Percentiles rank a stretch among this genome's conserved stretches.
Evolutionary conservation across 164 flowering plant species (phyloP).

Genomic region (Macadamia integrifolia): DNA sequence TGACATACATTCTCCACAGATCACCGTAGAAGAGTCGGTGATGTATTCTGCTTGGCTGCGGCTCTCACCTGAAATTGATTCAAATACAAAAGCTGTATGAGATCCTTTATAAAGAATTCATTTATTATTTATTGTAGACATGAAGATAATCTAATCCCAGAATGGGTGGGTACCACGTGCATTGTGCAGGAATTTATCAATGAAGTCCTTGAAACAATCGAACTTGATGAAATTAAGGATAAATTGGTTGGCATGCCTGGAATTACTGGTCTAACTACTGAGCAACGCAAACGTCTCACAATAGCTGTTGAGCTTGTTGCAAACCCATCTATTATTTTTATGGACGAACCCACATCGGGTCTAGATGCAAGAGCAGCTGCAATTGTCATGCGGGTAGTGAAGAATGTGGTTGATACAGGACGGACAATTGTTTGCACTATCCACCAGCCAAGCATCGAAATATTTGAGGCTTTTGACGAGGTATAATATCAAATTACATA

Average conservation of each 20-base stretch:
- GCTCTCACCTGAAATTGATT: slow-evolving; percentile 12
- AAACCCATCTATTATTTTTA: slow-evolving; percentile 48
- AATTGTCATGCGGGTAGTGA: slow-evolving; percentile 53
- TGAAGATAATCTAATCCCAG: background rate
- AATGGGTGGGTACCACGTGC: background rate
- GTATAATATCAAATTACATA: slow-evolving; percentile 5
- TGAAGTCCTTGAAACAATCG: slow-evolving; percentile 44
- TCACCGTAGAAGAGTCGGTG: no score
- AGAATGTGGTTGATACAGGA: slow-evolving; percentile 44
- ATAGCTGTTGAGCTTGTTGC: slow-evolving; percentile 52
- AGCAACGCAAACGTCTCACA: slow-evolving; percentile 47
- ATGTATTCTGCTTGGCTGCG: slow-evolving; percentile 12
- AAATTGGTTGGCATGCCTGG: slow-evolving; percentile 44
- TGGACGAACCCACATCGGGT: slow-evolving; percentile 58
- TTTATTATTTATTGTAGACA: background rate
- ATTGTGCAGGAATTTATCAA: slow-evolving; percentile 36
- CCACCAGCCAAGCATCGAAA: slow-evolving; percentile 41
- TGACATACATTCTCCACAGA: no score
- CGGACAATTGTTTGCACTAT: slow-evolving; percentile 50
- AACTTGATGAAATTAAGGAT: slow-evolving; percentile 36
- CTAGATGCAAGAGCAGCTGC: slow-evolving; percentile 61
- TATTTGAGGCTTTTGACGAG: slow-evolving; percentile 43
- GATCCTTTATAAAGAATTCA: background rate
- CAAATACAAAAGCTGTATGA: slow-evolving; percentile 14
- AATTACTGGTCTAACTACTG: slow-evolving; percentile 39